phyloP scores from a whole-genome alignment of 305 asterid genomes.

The Fraxinus xanthoxyloides region DNA sequence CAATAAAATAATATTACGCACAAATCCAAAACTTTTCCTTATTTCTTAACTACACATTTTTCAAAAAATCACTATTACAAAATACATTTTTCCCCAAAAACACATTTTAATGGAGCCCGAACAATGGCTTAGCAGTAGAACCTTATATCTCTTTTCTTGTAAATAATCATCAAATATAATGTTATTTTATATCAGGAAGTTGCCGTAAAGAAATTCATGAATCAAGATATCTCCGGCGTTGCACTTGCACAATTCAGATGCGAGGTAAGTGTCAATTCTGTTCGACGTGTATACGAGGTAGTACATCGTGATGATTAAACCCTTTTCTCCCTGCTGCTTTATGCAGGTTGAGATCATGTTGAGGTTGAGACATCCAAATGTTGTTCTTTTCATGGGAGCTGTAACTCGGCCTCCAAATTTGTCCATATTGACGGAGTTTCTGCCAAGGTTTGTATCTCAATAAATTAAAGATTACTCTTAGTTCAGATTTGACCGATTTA shows the following conservation, averaged over 20 bases:
- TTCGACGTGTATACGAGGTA: background rate
- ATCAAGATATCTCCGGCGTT: constrained; percentile 93
- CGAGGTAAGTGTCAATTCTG: constrained; percentile 54
- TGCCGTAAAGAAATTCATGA: constrained; percentile 95
- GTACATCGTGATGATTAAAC: constrained; percentile 7
- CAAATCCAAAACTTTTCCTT: background rate
- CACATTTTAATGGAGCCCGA: background rate
- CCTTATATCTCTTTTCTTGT: background rate
- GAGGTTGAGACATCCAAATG: constrained; percentile 94
- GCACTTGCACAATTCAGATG: constrained; percentile 88
- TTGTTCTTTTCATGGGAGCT: constrained; percentile 97
- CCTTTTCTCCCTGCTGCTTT: constrained; percentile 21
- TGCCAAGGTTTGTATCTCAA: constrained; percentile 67
- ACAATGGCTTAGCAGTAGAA: background rate
- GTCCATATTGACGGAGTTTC: constrained; percentile 89
- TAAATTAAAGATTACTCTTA: background rate
- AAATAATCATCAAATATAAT: background rate
- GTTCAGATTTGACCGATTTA: background rate
- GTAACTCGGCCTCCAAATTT: constrained; percentile 88
- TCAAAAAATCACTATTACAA: background rate
- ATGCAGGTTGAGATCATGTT: constrained; percentile 90
- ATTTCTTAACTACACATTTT: background rate
- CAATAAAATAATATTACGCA: background rate
- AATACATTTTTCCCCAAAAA: background rate
- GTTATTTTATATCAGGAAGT: constrained; percentile 68